phyloP scores from a whole-genome alignment of 2,329 filamentous ascomycete species.

The Botrytis byssoidea region DNA sequence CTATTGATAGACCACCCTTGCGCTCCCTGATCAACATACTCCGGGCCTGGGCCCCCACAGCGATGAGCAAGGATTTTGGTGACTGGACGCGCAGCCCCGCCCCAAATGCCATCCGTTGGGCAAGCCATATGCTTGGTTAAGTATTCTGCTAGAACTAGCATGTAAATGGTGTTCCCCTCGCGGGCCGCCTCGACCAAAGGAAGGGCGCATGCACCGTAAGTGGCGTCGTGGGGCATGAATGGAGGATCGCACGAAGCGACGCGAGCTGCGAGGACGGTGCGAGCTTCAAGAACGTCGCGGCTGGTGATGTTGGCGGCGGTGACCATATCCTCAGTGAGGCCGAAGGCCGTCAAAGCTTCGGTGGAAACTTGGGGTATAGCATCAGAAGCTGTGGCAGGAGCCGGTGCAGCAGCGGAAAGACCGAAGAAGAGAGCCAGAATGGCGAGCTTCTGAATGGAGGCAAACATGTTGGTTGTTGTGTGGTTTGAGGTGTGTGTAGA shows the following conservation, averaged over 20 bases:
- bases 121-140: background rate
- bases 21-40: background rate
- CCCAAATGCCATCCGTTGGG: background rate
- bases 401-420: background rate
- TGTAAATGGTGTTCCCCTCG: background rate
- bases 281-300: background rate
- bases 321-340: background rate
- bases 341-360: background rate
- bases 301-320: background rate
- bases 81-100: background rate
- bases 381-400: background rate
- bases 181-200: background rate
- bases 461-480: background rate
- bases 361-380: background rate
- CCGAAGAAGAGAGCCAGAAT: background rate
- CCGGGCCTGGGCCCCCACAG: background rate
- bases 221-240: background rate
- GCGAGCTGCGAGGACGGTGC: background rate
- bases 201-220: background rate
- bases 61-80: accelerated
- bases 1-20: background rate
- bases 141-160: background rate
- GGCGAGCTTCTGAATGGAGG: background rate
- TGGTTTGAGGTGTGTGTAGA: background rate
- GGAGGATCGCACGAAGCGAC: background rate